Percentiles rank a stretch among this genome's conserved stretches.
These are phyloP conservation scores for Buxus sempervirens DNA, from an alignment of 164 flowering plant genomes.

Conservation along the genomic window DNA sequence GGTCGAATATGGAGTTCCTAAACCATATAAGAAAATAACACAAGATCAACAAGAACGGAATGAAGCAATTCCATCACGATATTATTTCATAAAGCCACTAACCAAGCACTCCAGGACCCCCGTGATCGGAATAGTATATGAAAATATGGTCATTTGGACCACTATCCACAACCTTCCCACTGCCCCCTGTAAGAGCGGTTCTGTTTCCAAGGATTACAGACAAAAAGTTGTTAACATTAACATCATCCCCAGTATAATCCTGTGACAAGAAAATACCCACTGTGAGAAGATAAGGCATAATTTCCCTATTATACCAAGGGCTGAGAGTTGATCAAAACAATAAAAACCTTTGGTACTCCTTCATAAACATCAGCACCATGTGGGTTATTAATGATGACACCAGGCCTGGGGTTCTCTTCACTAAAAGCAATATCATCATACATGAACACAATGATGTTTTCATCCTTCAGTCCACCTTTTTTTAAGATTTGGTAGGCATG, in stretches of 20 bases:
- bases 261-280: constrained; percentile 27
- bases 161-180: constrained; percentile 82
- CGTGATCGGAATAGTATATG: constrained; percentile 80
- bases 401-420: constrained; percentile 74
- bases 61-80: neutral
- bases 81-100: constrained; percentile 27
- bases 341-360: constrained; percentile 84
- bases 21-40: no score
- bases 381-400: constrained; percentile 76
- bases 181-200: constrained; percentile 75
- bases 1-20: neutral
- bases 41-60: neutral
- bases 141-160: constrained; percentile 81
- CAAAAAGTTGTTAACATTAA: constrained; percentile 65
- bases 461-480: constrained; percentile 83
- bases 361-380: constrained; percentile 69
- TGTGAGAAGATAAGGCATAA: neutral
- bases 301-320: neutral
- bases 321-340: constrained; percentile 1
- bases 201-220: constrained; percentile 81
- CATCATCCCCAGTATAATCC: constrained; percentile 82
- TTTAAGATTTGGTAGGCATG: constrained; percentile 88
- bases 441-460: constrained; percentile 87
- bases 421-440: constrained; percentile 84
- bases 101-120: constrained; percentile 95